phyloP scores from a whole-genome alignment of 2,329 filamentous ascomycete genomes.

The Scleromitrula shiraiana region DNA sequence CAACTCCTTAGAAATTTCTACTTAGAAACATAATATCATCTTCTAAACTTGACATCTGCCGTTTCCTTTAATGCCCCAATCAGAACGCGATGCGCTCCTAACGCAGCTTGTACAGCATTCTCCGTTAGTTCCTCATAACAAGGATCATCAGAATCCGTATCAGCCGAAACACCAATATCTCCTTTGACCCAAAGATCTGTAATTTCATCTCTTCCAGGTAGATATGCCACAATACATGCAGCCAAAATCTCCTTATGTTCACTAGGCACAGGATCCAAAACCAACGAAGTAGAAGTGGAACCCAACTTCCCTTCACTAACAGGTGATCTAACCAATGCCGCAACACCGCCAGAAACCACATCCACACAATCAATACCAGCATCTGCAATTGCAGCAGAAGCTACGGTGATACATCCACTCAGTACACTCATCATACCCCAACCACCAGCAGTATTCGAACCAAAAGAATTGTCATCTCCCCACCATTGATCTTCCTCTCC shows the following conservation, averaged over 20 bases:
- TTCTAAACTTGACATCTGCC: conserved; percentile 32
- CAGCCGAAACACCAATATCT: conserved; percentile 35
- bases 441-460: conserved; percentile 49
- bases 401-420: conserved; percentile 85
- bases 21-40: conserved; percentile 11
- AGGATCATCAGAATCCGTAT: conserved; percentile 33
- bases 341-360: conserved; percentile 80
- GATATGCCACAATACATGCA: conserved; percentile 83
- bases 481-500: conserved; percentile 75
- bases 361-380: conserved; percentile 95
- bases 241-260: conserved; percentile 73
- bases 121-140: conserved; percentile 49
- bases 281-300: conserved; percentile 39
- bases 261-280: conserved; percentile 75
- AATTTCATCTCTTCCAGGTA: conserved; percentile 80
- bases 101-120: conserved; percentile 54
- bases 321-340: conserved; percentile 57
- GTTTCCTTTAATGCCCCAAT: conserved; percentile 54
- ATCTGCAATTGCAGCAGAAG: conserved; percentile 85
- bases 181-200: conserved; percentile 95
- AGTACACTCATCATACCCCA: conserved; percentile 91
- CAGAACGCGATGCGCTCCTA: conserved; percentile 50
- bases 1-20: conserved; percentile 1
- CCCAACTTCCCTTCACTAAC: conserved; percentile 29
- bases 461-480: conserved; percentile 45